Percentiles rank a stretch among this genome's conserved stretches.
Conservation (phyloP, 2,329 filamentous ascomycete species). For the Hypoxylon sp. region DNA sequence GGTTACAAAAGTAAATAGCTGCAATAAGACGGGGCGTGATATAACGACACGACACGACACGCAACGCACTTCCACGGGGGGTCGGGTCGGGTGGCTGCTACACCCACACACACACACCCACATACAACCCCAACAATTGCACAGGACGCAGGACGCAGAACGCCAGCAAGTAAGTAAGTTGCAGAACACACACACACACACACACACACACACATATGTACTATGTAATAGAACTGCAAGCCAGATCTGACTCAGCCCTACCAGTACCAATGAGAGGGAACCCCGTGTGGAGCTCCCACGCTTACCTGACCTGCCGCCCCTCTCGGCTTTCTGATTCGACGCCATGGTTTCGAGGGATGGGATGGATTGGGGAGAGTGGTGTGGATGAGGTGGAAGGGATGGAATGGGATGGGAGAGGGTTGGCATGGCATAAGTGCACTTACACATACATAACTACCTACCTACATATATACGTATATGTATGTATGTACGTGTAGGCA, state of each 20-base stretch:
- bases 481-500: too few species aligned
- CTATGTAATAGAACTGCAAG: constrained; percentile 4
- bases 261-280: constrained; percentile 39
- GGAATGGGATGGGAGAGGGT: neutral
- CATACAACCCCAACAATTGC: too few species aligned
- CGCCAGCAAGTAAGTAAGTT: neutral
- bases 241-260: constrained; percentile 45
- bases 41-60: constrained; percentile 2
- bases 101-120: constrained; percentile 4
- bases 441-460: neutral
- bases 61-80: constrained; percentile 1
- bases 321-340: constrained; percentile 10
- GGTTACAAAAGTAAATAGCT: constrained; percentile 18
- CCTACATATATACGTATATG: neutral
- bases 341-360: constrained; percentile 3
- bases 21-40: constrained; percentile 18
- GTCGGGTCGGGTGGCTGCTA: neutral
- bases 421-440: neutral
- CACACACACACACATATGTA: neutral
- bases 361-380: neutral
- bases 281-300: constrained; percentile 21
- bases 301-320: neutral
- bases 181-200: neutral
- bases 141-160: neutral
- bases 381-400: neutral